A percentile compares a stretch with the other conserved stretches of the same genome.
phyloP scores from a whole-genome alignment of 78 protist genomes.

The Dictyostelium firmibasis region DNA sequence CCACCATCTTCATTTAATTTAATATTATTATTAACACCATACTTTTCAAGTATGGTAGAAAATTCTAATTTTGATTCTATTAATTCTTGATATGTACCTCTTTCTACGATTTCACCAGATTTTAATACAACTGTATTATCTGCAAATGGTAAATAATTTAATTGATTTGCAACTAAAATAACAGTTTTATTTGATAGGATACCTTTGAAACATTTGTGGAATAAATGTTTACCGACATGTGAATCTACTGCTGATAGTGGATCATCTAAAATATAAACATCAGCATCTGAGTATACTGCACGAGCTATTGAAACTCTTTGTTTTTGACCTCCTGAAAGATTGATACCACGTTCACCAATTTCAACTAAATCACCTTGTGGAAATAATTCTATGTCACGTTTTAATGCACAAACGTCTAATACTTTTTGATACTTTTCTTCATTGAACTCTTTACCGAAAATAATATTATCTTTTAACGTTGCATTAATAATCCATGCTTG shows the following conservation, averaged over 20 bases:
- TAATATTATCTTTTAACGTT: conserved; percentile 93
- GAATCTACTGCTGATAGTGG: conserved; percentile 96
- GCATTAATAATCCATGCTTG: conserved; percentile 94
- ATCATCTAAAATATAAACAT: conserved; percentile 92
- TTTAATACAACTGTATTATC: conserved; percentile 34
- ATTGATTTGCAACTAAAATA: conserved; percentile 89
- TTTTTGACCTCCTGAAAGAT: conserved; percentile 98
- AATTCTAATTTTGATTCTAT: not conserved
- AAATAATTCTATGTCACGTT: conserved; percentile 83
- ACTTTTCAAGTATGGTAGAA: not conserved
- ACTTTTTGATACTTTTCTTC: conserved; percentile 59
- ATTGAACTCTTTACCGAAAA: conserved; percentile 84
- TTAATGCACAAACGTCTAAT: conserved; percentile 87
- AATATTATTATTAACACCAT: conserved; percentile 34
- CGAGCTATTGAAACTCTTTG: conserved; percentile 95
- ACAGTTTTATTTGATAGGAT: conserved; percentile 67
- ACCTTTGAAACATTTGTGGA: conserved; percentile 67
- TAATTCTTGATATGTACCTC: conserved; percentile 70
- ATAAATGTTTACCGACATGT: conserved; percentile 89
- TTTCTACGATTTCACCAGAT: conserved; percentile 74
- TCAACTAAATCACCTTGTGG: conserved; percentile 92
- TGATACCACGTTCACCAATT: conserved; percentile 94
- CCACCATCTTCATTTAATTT: conserved; percentile 9
- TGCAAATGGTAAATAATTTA: conserved; percentile 62
- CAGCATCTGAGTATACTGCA: conserved; percentile 87